Percentiles rank a stretch among this genome's conserved stretches.
Conservation (phyloP, 139 green algal species). For the Tetradesmus obliquus region DNA sequence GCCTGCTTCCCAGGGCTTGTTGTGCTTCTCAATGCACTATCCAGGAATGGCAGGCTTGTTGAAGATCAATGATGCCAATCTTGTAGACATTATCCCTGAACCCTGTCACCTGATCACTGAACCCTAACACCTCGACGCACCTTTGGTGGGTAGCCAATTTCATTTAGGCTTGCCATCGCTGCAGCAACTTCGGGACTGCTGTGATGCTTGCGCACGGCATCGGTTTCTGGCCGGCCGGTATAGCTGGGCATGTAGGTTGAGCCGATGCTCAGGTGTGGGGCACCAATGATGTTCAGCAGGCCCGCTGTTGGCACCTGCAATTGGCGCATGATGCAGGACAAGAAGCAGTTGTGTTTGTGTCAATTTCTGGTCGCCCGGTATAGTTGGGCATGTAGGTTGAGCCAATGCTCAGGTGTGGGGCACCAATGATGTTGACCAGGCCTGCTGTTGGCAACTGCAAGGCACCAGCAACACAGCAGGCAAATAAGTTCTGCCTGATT, state of each 20-base stretch:
- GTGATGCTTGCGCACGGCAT: constrained; percentile 4
- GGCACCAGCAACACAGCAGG: not conserved
- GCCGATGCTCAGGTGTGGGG: constrained; percentile 71
- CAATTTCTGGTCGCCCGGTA: not conserved
- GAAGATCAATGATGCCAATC: too few relatives aligned
- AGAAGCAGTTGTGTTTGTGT: not conserved
- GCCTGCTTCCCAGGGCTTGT: not conserved
- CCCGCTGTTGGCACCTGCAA: constrained; percentile 72
- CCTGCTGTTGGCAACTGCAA: constrained; percentile 71
- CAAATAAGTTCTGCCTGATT: not conserved
- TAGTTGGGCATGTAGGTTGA: constrained; percentile 52
- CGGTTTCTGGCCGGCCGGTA: not conserved
- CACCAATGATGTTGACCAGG: constrained; percentile 84
- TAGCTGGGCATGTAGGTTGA: constrained; percentile 54
- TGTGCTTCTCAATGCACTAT: constrained; percentile 42
- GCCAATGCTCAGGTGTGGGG: constrained; percentile 70
- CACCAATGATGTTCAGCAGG: constrained; percentile 81
- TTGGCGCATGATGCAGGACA: too few relatives aligned
- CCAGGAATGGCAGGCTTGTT: constrained; percentile 60
- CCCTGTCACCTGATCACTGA: too few relatives aligned
- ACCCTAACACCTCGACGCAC: not conserved
- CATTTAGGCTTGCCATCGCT: constrained; percentile 8
- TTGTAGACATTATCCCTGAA: too few relatives aligned
- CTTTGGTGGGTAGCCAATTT: constrained; percentile 38
- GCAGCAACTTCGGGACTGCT: not conserved